Evolutionary conservation across 75 land plant genomes (phyloP).

Genomic region (Picea glauca): DNA sequence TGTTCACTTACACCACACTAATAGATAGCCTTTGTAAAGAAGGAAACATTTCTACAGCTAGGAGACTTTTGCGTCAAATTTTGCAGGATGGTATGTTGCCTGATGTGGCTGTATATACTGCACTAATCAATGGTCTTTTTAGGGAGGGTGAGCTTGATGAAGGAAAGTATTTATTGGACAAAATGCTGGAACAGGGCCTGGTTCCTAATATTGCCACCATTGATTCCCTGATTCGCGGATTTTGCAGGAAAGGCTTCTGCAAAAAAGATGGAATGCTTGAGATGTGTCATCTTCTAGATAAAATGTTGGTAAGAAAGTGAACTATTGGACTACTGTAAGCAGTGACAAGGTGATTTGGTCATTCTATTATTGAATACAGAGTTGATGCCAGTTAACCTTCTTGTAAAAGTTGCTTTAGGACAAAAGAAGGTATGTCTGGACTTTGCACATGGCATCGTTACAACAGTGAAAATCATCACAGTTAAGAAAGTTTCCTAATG

Average conservation of each 20-base stretch:
- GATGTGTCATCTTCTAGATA: not conserved
- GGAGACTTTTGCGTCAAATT: not conserved
- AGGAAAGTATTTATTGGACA: not conserved
- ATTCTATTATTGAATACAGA: too few relatives aligned
- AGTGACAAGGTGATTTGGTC: too few relatives aligned
- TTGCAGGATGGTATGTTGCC: not conserved
- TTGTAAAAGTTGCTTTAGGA: too few relatives aligned
- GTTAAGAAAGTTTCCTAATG: too few relatives aligned
- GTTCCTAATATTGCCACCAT: not conserved
- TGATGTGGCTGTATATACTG: conserved; percentile 12
- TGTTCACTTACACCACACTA: conserved; percentile 7
- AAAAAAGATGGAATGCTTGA: not conserved
- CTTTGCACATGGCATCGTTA: too few relatives aligned
- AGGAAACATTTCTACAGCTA: not conserved
- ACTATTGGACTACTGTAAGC: too few relatives aligned
- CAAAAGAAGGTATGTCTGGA: too few relatives aligned
- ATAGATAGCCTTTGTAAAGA: conserved; percentile 17
- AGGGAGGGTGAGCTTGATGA: conserved; percentile 8
- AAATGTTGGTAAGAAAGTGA: not conserved
- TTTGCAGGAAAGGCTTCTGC: conserved; percentile 16
- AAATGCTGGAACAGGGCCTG: conserved; percentile 2
- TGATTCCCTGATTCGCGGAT: conserved; percentile 8
- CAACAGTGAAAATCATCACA: too few relatives aligned
- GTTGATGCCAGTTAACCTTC: too few relatives aligned
- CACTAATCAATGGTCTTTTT: conserved; percentile 5